Evolutionary conservation across 2,329 filamentous ascomycete genomes (phyloP).

Genomic region (Neopestalotiopsis sp.): DNA sequence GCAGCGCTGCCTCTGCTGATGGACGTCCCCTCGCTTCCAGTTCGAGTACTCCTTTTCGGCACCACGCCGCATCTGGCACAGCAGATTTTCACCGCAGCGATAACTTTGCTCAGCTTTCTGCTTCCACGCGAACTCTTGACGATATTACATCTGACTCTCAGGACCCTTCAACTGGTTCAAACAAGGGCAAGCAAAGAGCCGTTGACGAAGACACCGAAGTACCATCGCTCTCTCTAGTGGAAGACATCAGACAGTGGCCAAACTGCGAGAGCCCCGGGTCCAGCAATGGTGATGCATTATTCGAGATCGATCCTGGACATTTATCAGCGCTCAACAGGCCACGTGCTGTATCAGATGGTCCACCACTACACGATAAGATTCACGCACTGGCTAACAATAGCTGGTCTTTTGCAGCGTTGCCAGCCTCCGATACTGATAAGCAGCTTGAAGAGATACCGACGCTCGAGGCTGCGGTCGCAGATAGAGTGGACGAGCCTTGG

Average conservation of each 20-base stretch:
- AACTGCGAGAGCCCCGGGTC: constrained; percentile 19
- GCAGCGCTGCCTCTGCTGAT: neutral
- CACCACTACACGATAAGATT: constrained; percentile 45
- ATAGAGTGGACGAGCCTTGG: too few species aligned
- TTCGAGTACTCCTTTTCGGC: neutral
- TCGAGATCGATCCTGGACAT: neutral
- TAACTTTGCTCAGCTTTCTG: too few species aligned
- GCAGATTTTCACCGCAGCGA: neutral
- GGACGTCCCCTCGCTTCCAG: neutral
- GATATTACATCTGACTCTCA: neutral
- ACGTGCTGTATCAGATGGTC: constrained; percentile 63
- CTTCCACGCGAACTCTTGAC: neutral
- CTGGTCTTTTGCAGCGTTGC: constrained; percentile 47
- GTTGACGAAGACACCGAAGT: neutral
- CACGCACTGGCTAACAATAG: constrained; percentile 64
- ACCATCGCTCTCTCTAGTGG: neutral
- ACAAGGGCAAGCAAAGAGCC: constrained; percentile 16
- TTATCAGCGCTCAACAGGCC: constrained; percentile 40
- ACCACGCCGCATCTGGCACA: neutral
- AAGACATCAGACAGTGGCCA: constrained; percentile 18
- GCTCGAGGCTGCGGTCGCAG: neutral
- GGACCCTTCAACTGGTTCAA: neutral
- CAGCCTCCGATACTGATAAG: neutral
- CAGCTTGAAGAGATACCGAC: neutral
- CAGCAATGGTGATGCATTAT: neutral